Base-by-base conservation (phyloP, 805 yeast genomes). In the Suhomyces faveliae region DNA sequence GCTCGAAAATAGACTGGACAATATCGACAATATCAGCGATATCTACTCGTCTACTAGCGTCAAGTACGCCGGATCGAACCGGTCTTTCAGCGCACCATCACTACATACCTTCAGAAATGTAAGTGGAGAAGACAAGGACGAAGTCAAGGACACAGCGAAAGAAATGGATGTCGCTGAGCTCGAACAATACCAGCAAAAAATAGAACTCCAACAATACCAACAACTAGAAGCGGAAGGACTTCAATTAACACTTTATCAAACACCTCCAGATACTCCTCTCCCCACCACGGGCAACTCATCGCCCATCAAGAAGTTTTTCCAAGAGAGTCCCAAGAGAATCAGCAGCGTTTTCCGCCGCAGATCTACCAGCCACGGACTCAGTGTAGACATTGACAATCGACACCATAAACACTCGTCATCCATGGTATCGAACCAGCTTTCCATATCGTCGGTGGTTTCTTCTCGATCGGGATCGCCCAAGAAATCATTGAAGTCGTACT, bases 41-140 rank as follows among this genome's bases (percentile, higher is more conserved):
- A 39, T 65, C 21, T 50, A 52, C 30, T 37, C 47, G 27, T 37
- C 51, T 24, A 24, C 43, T 20, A 37, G 45, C 22, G 15, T 25
- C 41, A 23, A 27, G 21, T 20, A 29, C 13, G 46, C 12, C 9
- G 12, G 13, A 11, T 42, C 44, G 64, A 57, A 53, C 48, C 43
- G 69, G 17, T 64, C 73, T 2, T 55, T 54, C 40, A 66, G 73
- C 54, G 77, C 76, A 3, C 77, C 77, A 8, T 70, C 76, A 3
- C 59, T 71, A 39, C 71, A 70, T 48, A 70, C 76, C 3, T 70
- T 60, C 51, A 59, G 75, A 37, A 57, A 66, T 35, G 42, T 51
- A 13, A 50, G 47, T 29, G 25, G 27, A 25, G 24, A 40, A 8
- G 20, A 15, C 5, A 5, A 25, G 5, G n/a, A n/a, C n/a, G n/a